phyloP scores from a whole-genome alignment of 2,329 filamentous ascomycete species.

The Chaetomiaceae sp. region DNA sequence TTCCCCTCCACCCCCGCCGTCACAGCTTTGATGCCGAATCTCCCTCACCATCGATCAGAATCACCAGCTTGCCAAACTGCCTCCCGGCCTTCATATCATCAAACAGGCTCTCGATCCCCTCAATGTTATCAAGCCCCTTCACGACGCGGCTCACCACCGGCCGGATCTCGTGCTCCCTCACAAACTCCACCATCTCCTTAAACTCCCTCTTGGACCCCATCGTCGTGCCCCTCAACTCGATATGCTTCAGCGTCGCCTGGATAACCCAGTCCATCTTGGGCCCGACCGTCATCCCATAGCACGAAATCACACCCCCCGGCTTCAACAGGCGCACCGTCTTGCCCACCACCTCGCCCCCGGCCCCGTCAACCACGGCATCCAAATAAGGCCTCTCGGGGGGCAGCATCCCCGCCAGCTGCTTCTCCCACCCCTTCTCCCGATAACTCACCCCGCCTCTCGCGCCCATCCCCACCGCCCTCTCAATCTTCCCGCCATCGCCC shows the following conservation, averaged over 20 bases:
- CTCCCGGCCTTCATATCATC: slow-evolving; percentile 79
- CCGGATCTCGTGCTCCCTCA: slow-evolving; percentile 65
- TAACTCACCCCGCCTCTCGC: slow-evolving; percentile 81
- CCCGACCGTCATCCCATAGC: slow-evolving; percentile 86
- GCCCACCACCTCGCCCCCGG: slow-evolving; percentile 77
- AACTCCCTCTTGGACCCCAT: slow-evolving; percentile 93
- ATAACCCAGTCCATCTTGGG: slow-evolving; percentile 87
- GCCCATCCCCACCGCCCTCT: slow-evolving; percentile 63
- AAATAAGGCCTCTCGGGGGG: slow-evolving; percentile 62
- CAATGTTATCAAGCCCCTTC: slow-evolving; percentile 67
- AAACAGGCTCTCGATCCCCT: slow-evolving; percentile 78
- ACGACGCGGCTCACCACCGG: slow-evolving; percentile 74
- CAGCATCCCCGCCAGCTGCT: slow-evolving; percentile 61
- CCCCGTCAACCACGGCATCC: slow-evolving; percentile 86
- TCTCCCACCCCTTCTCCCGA: slow-evolving; percentile 75
- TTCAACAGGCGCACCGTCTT: slow-evolving; percentile 67
- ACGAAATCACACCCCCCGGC: slow-evolving; percentile 74
- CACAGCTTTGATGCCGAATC: slow-evolving; percentile 24
- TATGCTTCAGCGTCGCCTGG: slow-evolving; percentile 77
- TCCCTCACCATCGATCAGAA: slow-evolving; percentile 53
- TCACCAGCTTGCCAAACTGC: slow-evolving; percentile 91
- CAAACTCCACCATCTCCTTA: slow-evolving; percentile 82
- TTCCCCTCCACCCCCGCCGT: neutral
- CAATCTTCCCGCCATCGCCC: slow-evolving; percentile 69
- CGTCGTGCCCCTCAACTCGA: slow-evolving; percentile 79